Base-by-base conservation (phyloP, 2,329 filamentous ascomycete genomes). In the Pseudocercospora musae region DNA sequence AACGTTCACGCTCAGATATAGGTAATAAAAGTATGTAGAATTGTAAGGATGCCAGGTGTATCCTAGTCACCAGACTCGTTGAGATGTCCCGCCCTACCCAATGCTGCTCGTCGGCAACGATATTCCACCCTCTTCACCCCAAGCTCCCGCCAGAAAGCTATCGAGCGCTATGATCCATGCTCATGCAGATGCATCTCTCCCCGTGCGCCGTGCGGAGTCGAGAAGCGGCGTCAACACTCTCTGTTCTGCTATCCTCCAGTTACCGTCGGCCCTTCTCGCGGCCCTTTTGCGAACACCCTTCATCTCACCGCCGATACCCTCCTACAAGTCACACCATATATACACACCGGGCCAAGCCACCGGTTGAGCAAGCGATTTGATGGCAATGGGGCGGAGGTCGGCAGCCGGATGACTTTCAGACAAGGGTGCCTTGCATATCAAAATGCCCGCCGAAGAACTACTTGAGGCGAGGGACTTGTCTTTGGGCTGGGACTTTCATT, bases 391-490 rank as follows among this genome's bases (percentile, higher is more conserved):
- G 21, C 48, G 21, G 48, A 25, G 21, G 48, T 25, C 21, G 48
- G 15, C 29, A 52, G 40, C 27, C 21, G 13, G 25, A 15, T 33
- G 46, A 23, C 27, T 9, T 49, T 18, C 25, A 58, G 27, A 37
- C 53, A 10, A 42, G 57, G 48, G 29, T 53, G 15, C 40, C 55
- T 48, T 58, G 55, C 44, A 58, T 40, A 58, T 58, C 46, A 52
- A 50, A 50, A 56, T 42, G 53, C 33, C 53, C 42, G 53, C 23
- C 23, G 48, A 27, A 13, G 48, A 50, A 27, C 21, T 25, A 23
- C 48, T 27, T 10, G 31, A 46, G 37, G 13, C 10, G 20, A 13
- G 11, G 27, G 23, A 4, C 13, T 44, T 23, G 13, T 25, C 13
- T 13, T 10, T 13, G 18, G 13, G 21, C n/a, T 20, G 10, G 9